Evolutionary conservation across 148 eudicot genomes (phyloP).

Genomic region (Rhododendron williamsianum): DNA sequence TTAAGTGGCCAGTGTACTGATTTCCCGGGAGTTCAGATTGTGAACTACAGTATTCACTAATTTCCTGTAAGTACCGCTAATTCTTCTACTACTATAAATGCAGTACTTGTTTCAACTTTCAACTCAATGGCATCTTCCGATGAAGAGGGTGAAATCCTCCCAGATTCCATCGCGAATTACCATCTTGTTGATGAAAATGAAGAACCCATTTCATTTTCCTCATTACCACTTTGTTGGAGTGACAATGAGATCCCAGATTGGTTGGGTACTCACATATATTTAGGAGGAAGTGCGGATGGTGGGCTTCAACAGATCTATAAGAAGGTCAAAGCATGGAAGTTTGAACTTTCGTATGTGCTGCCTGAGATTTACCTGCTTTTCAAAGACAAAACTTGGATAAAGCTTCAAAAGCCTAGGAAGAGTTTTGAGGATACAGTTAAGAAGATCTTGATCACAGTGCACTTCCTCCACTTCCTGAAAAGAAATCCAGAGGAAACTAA

Average conservation of each 20-base stretch:
- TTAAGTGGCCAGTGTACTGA: background rate
- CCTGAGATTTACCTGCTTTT: conserved; percentile 59
- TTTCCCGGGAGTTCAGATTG: background rate
- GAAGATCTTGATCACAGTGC: conserved; percentile 45
- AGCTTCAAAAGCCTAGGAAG: conserved; percentile 53
- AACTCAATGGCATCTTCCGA: conserved; percentile 49
- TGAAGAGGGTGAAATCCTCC: conserved; percentile 72
- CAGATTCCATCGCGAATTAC: conserved; percentile 44
- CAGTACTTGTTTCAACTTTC: conserved; percentile 10
- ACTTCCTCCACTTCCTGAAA: conserved; percentile 62
- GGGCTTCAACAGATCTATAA: conserved; percentile 47
- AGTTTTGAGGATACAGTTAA: conserved; percentile 33
- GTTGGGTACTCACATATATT: conserved; percentile 23
- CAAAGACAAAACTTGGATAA: conserved; percentile 56
- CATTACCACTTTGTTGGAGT: conserved; percentile 43
- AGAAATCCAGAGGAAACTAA: conserved; percentile 35
- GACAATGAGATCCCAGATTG: conserved; percentile 19
- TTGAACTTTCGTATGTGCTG: conserved; percentile 45
- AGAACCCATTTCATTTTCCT: conserved; percentile 45
- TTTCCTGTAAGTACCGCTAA: background rate
- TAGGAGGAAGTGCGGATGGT: conserved; percentile 37
- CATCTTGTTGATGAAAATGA: conserved; percentile 34
- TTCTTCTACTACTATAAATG: background rate
- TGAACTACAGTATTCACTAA: background rate
- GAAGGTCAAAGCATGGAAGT: conserved; percentile 65